Base-by-base conservation (phyloP, 2,329 filamentous ascomycete genomes). In the Aspergillus flavus region DNA sequence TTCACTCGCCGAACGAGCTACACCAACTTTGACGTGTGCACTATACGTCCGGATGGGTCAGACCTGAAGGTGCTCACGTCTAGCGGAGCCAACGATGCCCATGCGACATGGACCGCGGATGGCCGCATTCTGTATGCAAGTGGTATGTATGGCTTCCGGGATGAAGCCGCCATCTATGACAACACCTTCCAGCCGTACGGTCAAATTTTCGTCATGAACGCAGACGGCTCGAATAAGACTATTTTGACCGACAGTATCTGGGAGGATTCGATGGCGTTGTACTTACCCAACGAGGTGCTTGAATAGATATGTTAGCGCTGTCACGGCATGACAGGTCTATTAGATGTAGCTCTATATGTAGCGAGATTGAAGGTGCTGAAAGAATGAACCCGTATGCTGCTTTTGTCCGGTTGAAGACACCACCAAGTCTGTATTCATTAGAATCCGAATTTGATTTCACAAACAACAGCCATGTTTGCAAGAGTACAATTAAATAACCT, bases 111-210 rank as follows among this genome's bases (percentile, higher is more conserved):
- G 79, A 74, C 76, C 0, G 69, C 73, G 1, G 80, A 82, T 69
- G 78, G 79, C 9, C 72, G 73, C 6, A 82, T 83, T 41, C 64
- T 80, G 65, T 83, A 74, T 46, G 75, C 68, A 7, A 80, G 71
- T 11, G 80, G 80, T 5, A 78, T 78, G 77, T 82, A 77, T 59
- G 80, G 79, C 2, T 82, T 82, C 69, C 72, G 78, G 41, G 76
- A 79, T 48, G 80, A 83, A 71, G 72, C 74, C 12, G 72, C 76
- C 0, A 66, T 77, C 1, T 82, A 78, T 57, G 80, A 82, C 58
- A 64, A 80, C 41, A 81, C 80, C 1, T 82, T 82, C 67, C 78
- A 83, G 69, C 80, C 79, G 0, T 81, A 81, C 52, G 79, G 80
- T 0, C 79, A 82, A 72, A 79, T 82, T 52, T 72, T 80, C 56